phyloP scores from a whole-genome alignment of 768 basidiomycete species.

The Dioszegia crocea region DNA sequence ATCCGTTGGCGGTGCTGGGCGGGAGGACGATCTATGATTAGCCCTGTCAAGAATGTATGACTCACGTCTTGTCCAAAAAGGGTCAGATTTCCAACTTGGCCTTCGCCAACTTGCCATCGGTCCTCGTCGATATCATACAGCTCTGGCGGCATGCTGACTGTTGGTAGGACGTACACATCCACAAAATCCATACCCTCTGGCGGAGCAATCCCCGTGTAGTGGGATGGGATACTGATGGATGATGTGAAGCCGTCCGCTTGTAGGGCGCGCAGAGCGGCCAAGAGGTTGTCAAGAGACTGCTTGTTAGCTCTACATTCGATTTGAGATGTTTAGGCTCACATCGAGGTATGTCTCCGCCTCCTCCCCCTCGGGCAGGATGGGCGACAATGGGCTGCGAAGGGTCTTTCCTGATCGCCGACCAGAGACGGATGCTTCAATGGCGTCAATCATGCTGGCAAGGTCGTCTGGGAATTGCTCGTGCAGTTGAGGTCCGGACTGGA shows the following conservation, averaged over 20 bases:
- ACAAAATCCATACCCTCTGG: conserved; percentile 15
- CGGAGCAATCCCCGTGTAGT: conserved; percentile 18
- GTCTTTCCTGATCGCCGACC: conserved; percentile 59
- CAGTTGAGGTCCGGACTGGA: conserved; percentile 65
- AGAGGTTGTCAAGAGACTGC: conserved; percentile 71
- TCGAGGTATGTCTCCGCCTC: conserved; percentile 10
- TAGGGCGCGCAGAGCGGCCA: conserved; percentile 62
- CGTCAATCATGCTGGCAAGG: conserved; percentile 64
- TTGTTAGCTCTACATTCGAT: background rate
- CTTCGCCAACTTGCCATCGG: conserved; percentile 34
- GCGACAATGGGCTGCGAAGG: conserved; percentile 61
- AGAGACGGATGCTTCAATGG: conserved; percentile 65
- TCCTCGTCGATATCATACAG: conserved; percentile 35
- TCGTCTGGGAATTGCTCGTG: conserved; percentile 61
- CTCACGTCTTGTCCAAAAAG: conserved; percentile 39
- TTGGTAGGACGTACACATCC: conserved; percentile 22
- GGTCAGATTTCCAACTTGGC: conserved; percentile 32
- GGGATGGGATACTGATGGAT: conserved; percentile 54
- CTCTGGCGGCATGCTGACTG: conserved; percentile 42
- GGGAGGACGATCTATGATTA: conserved; percentile 66
- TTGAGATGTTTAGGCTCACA: conserved; percentile 11
- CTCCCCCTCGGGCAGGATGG: conserved; percentile 13
- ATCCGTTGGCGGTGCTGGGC: conserved; percentile 68
- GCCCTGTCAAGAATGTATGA: conserved; percentile 49
- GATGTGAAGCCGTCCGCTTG: conserved; percentile 59